Evolutionary conservation across 768 basidiomycete genomes (phyloP), one percentile per base, ranked within the genome.

Genomic region (Inosperma sp.): DNA sequence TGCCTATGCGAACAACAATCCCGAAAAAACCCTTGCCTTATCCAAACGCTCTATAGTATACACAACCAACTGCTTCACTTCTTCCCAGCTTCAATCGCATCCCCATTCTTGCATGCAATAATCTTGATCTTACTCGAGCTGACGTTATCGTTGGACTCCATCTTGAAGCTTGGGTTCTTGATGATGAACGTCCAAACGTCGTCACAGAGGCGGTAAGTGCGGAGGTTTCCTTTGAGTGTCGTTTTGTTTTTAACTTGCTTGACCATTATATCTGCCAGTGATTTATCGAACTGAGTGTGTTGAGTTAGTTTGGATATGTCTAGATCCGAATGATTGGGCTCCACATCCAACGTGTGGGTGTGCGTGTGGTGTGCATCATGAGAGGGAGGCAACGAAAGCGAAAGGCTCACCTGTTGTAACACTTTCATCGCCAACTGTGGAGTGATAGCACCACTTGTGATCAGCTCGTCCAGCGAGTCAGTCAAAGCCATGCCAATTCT

Each of bases 181-280:
- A 97, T 88, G 55, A 95, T 89, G 68, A 98, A 99, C 47, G 95
- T 98, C 96, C 96, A 98, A 41, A 98, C 95, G 63, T 94, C 93
- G 71, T 95, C 93, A 66, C 90, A 92, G 3, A 92, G 77, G 7
- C 91, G 83, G 68, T 96, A 99, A 2, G 93, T 97, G 58, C 88
- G 81, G 48, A 98, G 70, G 65, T 94, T 88, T 14, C 93, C 95
- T 91, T 97, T 97, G 55, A 96, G 77, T 9, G 84, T 85, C 14
- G 94, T 91, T 77, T 98, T 99, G 42, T 80, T 86, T 74, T 98
- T 98, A 37, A 97, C 93, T 60, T 86, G 83, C 72, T 91, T 92
- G 37, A 89, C 83, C 75, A 99, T 84, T 37, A 84, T 92, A 61
- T 94, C 91, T 41, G 93, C 91, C 44, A 96, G 76, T 48, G 88